These are phyloP conservation scores for Dactylellina leptospora DNA, from an alignment of 2,329 filamentous ascomycete genomes.

Conservation along the genomic window DNA sequence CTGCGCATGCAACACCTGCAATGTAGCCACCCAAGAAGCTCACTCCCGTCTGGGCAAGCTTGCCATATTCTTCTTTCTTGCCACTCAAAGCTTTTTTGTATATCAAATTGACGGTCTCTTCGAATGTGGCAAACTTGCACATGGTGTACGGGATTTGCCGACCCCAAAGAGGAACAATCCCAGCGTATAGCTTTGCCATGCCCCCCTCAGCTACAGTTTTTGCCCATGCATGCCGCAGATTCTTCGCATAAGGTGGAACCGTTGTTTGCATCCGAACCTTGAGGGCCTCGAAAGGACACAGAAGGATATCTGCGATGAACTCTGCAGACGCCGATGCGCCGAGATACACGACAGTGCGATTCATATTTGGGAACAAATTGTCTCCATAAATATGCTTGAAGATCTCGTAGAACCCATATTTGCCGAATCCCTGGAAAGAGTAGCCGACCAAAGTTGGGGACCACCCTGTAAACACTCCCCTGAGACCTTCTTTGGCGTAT, in stretches of 20 bases:
- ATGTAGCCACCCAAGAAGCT: conserved; percentile 85
- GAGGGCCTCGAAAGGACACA: conserved; percentile 87
- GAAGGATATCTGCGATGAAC: conserved; percentile 78
- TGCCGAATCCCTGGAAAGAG: conserved; percentile 47
- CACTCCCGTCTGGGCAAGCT: conserved; percentile 82
- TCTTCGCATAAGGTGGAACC: conserved; percentile 77
- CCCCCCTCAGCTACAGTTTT: conserved; percentile 49
- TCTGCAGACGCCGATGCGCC: conserved; percentile 79
- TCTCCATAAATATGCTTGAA: conserved; percentile 52
- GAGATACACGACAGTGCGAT: conserved; percentile 84
- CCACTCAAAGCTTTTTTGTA: conserved; percentile 76
- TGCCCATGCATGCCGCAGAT: conserved; percentile 27
- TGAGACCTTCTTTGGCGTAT: conserved; percentile 75
- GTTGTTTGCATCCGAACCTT: conserved; percentile 83
- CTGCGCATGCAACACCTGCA: conserved; percentile 86
- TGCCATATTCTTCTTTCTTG: conserved; percentile 79
- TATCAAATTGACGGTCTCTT: conserved; percentile 87
- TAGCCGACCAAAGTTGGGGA: conserved; percentile 75
- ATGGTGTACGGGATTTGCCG: conserved; percentile 82
- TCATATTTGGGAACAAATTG: conserved; percentile 38
- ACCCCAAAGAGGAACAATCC: conserved; percentile 88
- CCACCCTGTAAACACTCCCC: conserved; percentile 89
- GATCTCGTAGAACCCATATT: conserved; percentile 52
- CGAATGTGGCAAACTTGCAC: conserved; percentile 94
- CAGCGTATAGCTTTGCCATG: conserved; percentile 76